Evolutionary conservation across 768 basidiomycete species (phyloP), one percentile per base, ranked within the genome.

Genomic region (Lactifluus rugatus): DNA sequence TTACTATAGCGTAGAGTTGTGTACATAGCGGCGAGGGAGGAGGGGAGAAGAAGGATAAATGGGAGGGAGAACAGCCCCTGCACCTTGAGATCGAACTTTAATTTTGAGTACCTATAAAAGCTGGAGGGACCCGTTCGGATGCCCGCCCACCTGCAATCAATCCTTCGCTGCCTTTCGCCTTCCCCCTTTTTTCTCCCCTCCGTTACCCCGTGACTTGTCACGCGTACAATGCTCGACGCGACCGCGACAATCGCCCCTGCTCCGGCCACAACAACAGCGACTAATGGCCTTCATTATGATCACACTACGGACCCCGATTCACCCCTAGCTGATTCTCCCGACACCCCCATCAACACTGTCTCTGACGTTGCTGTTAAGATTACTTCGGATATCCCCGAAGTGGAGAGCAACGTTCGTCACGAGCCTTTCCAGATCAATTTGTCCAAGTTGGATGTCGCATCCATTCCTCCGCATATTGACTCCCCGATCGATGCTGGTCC

Each of bases 41-140:
- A 11, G 25, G 21, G 34, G 52, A 25, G 19, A 47, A n/a, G 25
- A 49, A 10, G 49, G 62, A 63, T 42, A 48, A n/a, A 64, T 60
- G 70, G 66, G 72, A 68, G 69, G 68, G 70, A 71, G 70, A 67
- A 73, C 82, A 82, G 82, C 78, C 83, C 83, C 78, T 82, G 84
- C 82, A 81, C 80, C 77, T 60, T 81, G 81, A 82, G 82, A 83
- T 82, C 82, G 84, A 87, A 87, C 84, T 83, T 87, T 85, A 86
- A 83, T 78, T 87, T 79, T 75, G 74, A 72, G 75, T 75, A 78
- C 76, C 81, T 87, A 87, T 87, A 87, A 87, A 85, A 84, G 81
- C 83, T 68, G 78, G 81, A 81, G 56, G 48, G 78, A 75, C 75
- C 76, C 73, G 75, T 76, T 78, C 75, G 73, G 77, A 79, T 78